phyloP scores from a whole-genome alignment of 768 basidiomycete genomes.

The Trametes gibbosa region DNA sequence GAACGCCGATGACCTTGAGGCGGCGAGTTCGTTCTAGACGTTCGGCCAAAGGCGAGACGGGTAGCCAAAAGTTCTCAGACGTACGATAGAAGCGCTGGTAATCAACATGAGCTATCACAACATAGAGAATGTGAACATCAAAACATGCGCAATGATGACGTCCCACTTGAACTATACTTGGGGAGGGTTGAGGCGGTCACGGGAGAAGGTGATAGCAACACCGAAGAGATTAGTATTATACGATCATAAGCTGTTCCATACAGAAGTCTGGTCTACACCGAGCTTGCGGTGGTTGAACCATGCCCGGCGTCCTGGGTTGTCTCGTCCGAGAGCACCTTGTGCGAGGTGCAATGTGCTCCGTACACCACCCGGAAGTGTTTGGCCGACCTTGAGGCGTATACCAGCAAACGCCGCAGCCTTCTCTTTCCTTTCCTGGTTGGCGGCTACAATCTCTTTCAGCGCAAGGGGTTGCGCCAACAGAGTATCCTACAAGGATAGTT shows the following conservation, averaged over 20 bases:
- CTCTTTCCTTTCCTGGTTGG: constrained; percentile 34
- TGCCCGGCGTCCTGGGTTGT: constrained; percentile 13
- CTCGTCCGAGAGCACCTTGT: constrained; percentile 42
- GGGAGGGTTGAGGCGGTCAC: too few species aligned
- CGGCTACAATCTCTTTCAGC: constrained; percentile 42
- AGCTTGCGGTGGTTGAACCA: constrained; percentile 31
- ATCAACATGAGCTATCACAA: too few species aligned
- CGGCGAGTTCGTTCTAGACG: constrained; percentile 18
- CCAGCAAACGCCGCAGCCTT: constrained; percentile 27
- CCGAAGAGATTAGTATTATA: constrained; percentile 14
- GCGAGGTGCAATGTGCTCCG: constrained; percentile 53
- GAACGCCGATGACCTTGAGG: constrained; percentile 45
- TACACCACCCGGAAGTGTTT: constrained; percentile 55
- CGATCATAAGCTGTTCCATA: constrained; percentile 26
- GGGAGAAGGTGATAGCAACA: neutral
- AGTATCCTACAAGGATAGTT: constrained; percentile 48
- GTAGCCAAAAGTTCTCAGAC: too few species aligned
- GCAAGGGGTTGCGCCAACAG: constrained; percentile 64
- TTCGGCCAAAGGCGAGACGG: too few species aligned
- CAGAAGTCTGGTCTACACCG: constrained; percentile 27
- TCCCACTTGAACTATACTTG: too few species aligned
- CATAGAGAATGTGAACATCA: too few species aligned
- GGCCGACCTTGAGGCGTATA: constrained; percentile 43
- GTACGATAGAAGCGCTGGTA: too few species aligned
- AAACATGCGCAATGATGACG: too few species aligned